phyloP scores from a whole-genome alignment of 1,284 basidiomycete genomes.

The Puccinia novopanici region DNA sequence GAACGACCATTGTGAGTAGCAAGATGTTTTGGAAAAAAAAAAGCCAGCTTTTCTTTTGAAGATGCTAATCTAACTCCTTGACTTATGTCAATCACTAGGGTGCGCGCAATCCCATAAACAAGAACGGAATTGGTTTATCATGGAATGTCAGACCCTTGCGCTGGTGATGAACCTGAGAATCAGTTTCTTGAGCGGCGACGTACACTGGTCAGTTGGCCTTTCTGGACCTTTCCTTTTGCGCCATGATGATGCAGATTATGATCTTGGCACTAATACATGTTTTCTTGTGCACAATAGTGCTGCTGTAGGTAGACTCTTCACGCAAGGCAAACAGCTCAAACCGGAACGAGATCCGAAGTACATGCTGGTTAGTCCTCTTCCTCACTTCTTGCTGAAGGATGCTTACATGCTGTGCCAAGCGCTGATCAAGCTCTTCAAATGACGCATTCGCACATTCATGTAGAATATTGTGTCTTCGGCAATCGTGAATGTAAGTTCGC shows the following conservation, averaged over 20 bases:
- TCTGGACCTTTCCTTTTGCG: neutral
- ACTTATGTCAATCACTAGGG: constrained; percentile 14
- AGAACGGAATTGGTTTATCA: constrained; percentile 51
- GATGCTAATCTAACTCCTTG: too few relatives aligned
- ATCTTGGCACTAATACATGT: neutral
- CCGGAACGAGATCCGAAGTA: constrained; percentile 45
- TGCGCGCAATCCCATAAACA: constrained; percentile 68
- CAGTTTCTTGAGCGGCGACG: constrained; percentile 48
- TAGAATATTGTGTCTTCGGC: constrained; percentile 48
- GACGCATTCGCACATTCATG: too few relatives aligned
- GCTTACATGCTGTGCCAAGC: too few relatives aligned
- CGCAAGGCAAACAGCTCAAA: constrained; percentile 12
- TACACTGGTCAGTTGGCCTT: constrained; percentile 38
- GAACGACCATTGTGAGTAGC: constrained; percentile 49
- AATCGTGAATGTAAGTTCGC: constrained; percentile 44
- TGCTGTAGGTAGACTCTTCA: constrained; percentile 38
- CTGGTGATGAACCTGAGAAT: constrained; percentile 1
- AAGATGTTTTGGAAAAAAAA: neutral
- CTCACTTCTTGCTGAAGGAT: neutral
- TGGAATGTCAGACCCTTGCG: constrained; percentile 43
- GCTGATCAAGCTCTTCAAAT: too few relatives aligned
- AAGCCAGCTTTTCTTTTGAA: too few relatives aligned
- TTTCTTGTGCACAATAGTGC: constrained; percentile 16
- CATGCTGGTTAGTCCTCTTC: constrained; percentile 42
- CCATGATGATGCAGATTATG: neutral